phyloP scores from a whole-genome alignment of 148 eudicot genomes.

The Mesembryanthemum crystallinum region DNA sequence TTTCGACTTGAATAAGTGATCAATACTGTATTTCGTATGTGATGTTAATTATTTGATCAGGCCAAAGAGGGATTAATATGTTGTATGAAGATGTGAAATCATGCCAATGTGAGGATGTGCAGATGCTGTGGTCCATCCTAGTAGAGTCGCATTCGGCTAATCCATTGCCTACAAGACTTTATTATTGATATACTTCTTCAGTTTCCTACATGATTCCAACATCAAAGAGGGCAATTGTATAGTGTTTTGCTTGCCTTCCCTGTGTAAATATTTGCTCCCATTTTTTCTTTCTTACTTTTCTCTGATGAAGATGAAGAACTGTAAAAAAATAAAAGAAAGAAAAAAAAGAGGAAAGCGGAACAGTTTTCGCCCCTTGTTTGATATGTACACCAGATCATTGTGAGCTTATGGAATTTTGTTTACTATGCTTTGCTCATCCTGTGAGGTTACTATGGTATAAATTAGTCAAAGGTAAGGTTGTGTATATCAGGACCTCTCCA shows the following conservation, averaged over 20 bases:
- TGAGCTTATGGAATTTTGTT: not conserved
- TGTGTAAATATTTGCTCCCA: constrained; percentile 1
- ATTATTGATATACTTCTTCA: not conserved
- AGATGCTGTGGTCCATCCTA: constrained; percentile 59
- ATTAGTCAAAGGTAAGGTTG: too few species aligned
- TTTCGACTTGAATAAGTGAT: too few species aligned
- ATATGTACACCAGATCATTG: not conserved
- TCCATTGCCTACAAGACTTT: constrained; percentile 18
- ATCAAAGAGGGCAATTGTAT: constrained; percentile 1
- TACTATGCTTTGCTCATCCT: not conserved
- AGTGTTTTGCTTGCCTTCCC: not conserved
- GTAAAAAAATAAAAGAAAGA: too few species aligned
- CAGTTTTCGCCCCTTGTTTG: not conserved
- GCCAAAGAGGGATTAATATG: constrained; percentile 40
- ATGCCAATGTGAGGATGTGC: constrained; percentile 64
- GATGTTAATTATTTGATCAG: too few species aligned
- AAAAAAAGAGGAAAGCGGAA: too few species aligned
- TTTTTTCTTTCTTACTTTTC: not conserved
- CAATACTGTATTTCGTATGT: not conserved
- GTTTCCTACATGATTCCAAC: not conserved
- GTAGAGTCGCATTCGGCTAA: constrained; percentile 32
- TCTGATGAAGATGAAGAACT: not conserved
- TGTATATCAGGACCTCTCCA: too few species aligned
- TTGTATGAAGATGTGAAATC: constrained; percentile 68
- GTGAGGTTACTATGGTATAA: too few species aligned